phyloP scores from a whole-genome alignment of 1,139 yeast genomes.

The Candida tetrigidarum region DNA sequence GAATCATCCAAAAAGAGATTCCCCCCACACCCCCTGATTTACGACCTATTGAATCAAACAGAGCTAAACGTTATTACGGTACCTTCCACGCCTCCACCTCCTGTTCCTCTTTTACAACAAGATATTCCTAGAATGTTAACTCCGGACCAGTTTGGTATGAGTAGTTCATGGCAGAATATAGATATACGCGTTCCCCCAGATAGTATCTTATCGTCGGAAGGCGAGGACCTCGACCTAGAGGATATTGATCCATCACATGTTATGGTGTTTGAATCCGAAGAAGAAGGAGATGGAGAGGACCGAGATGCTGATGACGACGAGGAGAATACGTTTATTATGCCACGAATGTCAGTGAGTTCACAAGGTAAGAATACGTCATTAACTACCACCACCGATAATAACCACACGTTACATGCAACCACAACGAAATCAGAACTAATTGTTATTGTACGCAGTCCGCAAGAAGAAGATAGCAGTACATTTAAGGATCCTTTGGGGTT shows the following conservation, averaged over 20 bases:
- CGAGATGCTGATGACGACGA: neutral
- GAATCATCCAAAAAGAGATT: slow-evolving; percentile 1
- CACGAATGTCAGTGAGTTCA: slow-evolving; percentile 3
- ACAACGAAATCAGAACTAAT: neutral
- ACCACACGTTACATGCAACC: neutral
- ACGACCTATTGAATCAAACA: neutral
- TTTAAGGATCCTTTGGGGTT: slow-evolving; percentile 4
- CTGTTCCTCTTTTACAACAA: neutral
- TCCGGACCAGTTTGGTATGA: slow-evolving; percentile 3
- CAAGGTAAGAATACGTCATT: neutral
- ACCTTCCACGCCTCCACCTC: neutral
- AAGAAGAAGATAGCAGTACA: neutral
- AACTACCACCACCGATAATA: neutral
- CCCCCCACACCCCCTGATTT: slow-evolving; percentile 6
- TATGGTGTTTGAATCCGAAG: slow-evolving; percentile 4
- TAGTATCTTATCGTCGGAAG: slow-evolving; percentile 4
- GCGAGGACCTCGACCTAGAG: slow-evolving; percentile 2
- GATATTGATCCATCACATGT: neutral
- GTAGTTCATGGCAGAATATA: slow-evolving; percentile 3
- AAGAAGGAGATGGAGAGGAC: neutral
- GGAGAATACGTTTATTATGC: slow-evolving; percentile 5
- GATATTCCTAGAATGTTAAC: neutral
- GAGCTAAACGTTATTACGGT: neutral
- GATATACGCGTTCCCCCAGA: slow-evolving; percentile 5
- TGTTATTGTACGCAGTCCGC: neutral